Evolutionary conservation across 2,329 filamentous ascomycete genomes (phyloP), one percentile per base, ranked within the genome.

Genomic region (Penicillium sp.): DNA sequence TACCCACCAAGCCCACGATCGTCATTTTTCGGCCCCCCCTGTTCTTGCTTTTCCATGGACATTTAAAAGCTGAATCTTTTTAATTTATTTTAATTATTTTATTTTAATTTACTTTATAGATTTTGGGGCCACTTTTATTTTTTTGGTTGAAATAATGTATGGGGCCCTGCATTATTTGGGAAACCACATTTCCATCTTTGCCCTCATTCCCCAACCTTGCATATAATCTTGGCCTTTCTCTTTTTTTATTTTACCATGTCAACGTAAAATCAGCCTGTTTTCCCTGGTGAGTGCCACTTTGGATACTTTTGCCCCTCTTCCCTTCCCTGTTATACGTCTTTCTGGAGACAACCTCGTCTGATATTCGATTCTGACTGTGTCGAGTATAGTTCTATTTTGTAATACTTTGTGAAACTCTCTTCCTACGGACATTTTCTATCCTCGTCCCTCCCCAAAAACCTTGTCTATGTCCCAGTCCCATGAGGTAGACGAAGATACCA

Each of bases 381-480:
- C 31, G 34, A 50, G 33, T 33, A 36, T 50, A 55, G 52, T 43
- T 50, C 38, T 52, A 34, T 33, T 29, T 40, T 49, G 16, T 55
- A 31, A 41, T 50, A 29, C 52, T 19, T 33, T 43, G 52, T 54
- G 45, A 41, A 36, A 43, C 31, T 43, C 38, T 29, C 34, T n/a
- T 15, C 11, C 19, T 13, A 19, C 29, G 21, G 38, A 43, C n/a
- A 36, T 33, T 15, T 34, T 34, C 27, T 15, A 39, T 27, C 21
- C 49, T 44, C 36, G 19, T 50, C 47, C 36, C 45, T 47, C 36
- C 41, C 49, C 48, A 55, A 58, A 59, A 19, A 31, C 53, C 46
- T 65, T 61, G 64, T 70, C 69, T 73, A 75, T 75, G 73, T 74
- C 72, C 63, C 70, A 70, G 64, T 58, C 65, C 60, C 65, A 66